Base-by-base conservation (phyloP, 805 yeast species). In the Ogataea angusta region DNA sequence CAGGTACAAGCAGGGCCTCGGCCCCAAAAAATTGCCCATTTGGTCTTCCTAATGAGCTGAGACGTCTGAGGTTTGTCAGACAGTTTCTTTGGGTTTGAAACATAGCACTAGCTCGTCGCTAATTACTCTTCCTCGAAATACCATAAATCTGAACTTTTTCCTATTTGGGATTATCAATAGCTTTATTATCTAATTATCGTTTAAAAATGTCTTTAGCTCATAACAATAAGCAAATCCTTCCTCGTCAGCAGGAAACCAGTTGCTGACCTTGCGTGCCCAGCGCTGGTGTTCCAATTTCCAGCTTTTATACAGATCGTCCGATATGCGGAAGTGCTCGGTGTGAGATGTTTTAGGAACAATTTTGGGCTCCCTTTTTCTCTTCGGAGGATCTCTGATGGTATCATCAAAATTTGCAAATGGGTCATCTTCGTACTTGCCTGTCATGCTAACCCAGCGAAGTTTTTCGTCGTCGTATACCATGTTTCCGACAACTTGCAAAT, bases 381-480 rank as follows among this genome's bases (percentile, higher is more conserved):
- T 53, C 13, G 50, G 56, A 30, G 68, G 8, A 17, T 30, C 37
- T 15, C 44, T 42, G 6, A 42, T 32, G 8, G 48, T 46, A 2
- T 52, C 57, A 7, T 75, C 77, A 36, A 77, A 60, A 31, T 70
- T 78, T 28, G 64, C 70, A 47, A 79, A 75, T 3, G 78, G 75
- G 46, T 64, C 69, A 38, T 64, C 69, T 27, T 66, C 67, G 26
- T 61, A 64, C 30, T 66, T 63, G 4, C 70, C 73, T 10, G 54
- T 64, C 30, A 71, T 46, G 47, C 73, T 76, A n/a, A 78, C 68
- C 87, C 87, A 81, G 44, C 76, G 56, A 56, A 78, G 56, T 27
- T 72, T 71, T 21, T 71, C 74, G 8, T 75, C 69, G 54, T 80
- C 85, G 54, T 76, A 81, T 19, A 70, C 64, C 87, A 81, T 81